Evolutionary conservation across 2,329 filamentous ascomycete species (phyloP), one percentile per base, ranked within the genome.

Genomic region (Claviceps spartinae): DNA sequence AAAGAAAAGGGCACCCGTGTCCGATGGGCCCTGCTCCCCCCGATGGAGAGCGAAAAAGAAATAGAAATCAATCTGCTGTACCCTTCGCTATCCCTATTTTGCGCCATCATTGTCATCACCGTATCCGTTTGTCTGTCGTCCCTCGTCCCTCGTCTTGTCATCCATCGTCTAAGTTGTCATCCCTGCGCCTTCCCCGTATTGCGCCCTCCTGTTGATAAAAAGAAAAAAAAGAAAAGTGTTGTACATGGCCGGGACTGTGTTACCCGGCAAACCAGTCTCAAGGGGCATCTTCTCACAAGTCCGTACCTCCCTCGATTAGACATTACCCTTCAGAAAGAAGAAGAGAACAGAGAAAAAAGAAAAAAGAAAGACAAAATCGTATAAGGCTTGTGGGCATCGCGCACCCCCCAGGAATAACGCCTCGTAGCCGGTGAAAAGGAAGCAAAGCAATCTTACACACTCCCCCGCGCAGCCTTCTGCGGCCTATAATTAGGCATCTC

Each of bases 401-500:
- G 30, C 9, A 34, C 2, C 9, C 9, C 30, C 30, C 30, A 34
- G 9, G 9, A 9, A 11, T 4, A 34, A 34, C 30, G 30, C 30
- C 30, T 34, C 3, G 30, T 11, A 34, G 30, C 30, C 30, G 9
- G 30, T 34, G 30, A 34, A 51, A 8, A 26, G 20, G 14, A 13
- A 44, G 22, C n/a, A 18, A 37, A 16, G 20, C 16, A 4, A 34
- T 9, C 7, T 49, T 24, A 54, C 3, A 54, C 51, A 22, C 53
- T 54, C 26, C 63, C 62, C 24, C 66, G 63, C 30, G 65, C 56
- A 37, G 67, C 66, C 56, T 78, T 77, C 57, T 79, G 79, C 34
- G 93, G 78, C 67, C 85, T 82, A 69, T 93, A 97, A 62, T 90
- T 77, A n/a, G 84, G 86, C 46, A 94, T 70, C 64, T 93, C 83